phyloP scores from a whole-genome alignment of 1,284 basidiomycete species.

The Fomes fomentarius region DNA sequence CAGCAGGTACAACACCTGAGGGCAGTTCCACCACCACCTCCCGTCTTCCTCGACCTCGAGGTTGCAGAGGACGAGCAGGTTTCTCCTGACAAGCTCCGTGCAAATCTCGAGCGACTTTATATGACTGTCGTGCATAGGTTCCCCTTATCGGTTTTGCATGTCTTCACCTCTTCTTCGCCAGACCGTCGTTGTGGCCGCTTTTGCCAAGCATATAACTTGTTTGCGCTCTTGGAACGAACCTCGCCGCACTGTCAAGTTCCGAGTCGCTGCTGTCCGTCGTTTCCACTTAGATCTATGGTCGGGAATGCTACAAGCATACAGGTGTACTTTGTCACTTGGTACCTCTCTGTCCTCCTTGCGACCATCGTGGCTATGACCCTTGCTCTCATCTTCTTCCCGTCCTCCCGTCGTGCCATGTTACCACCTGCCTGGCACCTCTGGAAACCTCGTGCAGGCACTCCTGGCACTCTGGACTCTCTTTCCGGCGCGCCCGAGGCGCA shows the following conservation, averaged over 20 bases:
- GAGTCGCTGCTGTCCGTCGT: slow-evolving; percentile 33
- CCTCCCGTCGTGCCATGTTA: slow-evolving; percentile 47
- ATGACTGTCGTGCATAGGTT: slow-evolving; percentile 41
- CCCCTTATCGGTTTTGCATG: neutral
- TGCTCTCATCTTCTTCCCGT: slow-evolving; percentile 48
- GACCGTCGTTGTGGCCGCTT: slow-evolving; percentile 46
- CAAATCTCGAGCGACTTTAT: slow-evolving; percentile 54
- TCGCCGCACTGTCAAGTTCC: slow-evolving; percentile 44
- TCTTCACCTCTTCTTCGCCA: slow-evolving; percentile 2
- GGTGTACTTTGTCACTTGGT: slow-evolving; percentile 48
- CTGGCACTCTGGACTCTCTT: slow-evolving; percentile 33
- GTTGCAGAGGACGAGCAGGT: slow-evolving; percentile 47
- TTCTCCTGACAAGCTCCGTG: slow-evolving; percentile 48
- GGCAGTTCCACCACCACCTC: slow-evolving; percentile 27
- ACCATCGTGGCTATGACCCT: slow-evolving; percentile 46
- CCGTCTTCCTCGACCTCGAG: slow-evolving; percentile 44
- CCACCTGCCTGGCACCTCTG: slow-evolving; percentile 43
- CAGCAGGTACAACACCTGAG: slow-evolving; percentile 44
- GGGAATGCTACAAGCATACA: slow-evolving; percentile 15
- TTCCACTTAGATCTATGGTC: neutral
- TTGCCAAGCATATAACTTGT: slow-evolving; percentile 48
- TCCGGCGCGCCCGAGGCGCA: slow-evolving; percentile 40
- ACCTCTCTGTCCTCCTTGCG: slow-evolving; percentile 41
- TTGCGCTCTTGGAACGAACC: slow-evolving; percentile 56
- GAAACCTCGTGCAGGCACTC: slow-evolving; percentile 31